Conservation (phyloP, 2,329 filamentous ascomycete genomes). For the Thelonectria discophora region DNA sequence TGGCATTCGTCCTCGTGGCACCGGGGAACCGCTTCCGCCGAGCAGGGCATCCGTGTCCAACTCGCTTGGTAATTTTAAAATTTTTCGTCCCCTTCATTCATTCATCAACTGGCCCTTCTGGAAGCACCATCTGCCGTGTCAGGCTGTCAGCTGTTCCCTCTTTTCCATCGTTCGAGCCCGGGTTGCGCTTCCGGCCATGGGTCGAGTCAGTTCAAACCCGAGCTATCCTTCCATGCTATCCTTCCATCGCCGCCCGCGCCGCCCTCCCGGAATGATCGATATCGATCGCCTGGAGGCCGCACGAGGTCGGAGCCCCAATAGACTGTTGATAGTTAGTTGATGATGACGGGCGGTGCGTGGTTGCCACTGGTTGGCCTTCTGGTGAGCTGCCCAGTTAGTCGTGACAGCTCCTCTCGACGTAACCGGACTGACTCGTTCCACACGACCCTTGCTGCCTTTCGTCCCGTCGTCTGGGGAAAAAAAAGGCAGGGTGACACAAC, state of each 20-base stretch:
- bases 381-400: conserved; percentile 3
- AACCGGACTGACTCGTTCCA: conserved; percentile 20
- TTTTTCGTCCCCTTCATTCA: conserved; percentile 36
- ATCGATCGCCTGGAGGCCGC: conserved; percentile 32
- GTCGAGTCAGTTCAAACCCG: conserved; percentile 36
- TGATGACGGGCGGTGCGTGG: conserved; percentile 25
- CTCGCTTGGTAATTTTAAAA: conserved; percentile 45
- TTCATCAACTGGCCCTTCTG: conserved; percentile 41
- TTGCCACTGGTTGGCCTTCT: conserved; percentile 30
- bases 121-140: conserved; percentile 38
- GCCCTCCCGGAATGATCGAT: conserved; percentile 33
- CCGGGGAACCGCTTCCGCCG: conserved; percentile 47
- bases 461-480: conserved; percentile 35
- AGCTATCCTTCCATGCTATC: conserved; percentile 6
- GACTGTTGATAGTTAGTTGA: conserved; percentile 6
- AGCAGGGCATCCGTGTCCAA: conserved; percentile 34
- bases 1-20: conserved; percentile 38
- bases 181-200: conserved; percentile 34
- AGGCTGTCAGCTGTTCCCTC: conserved; percentile 31
- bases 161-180: conserved; percentile 31
- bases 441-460: conserved; percentile 14
- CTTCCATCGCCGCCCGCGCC: conserved; percentile 28
- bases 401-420: neutral
- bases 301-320: conserved; percentile 19
- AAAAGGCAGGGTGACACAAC: conserved; percentile 30